Evolutionary conservation across 768 basidiomycete genomes (phyloP), one percentile per base, ranked within the genome.

Genomic region (Lactarius hatsudake): DNA sequence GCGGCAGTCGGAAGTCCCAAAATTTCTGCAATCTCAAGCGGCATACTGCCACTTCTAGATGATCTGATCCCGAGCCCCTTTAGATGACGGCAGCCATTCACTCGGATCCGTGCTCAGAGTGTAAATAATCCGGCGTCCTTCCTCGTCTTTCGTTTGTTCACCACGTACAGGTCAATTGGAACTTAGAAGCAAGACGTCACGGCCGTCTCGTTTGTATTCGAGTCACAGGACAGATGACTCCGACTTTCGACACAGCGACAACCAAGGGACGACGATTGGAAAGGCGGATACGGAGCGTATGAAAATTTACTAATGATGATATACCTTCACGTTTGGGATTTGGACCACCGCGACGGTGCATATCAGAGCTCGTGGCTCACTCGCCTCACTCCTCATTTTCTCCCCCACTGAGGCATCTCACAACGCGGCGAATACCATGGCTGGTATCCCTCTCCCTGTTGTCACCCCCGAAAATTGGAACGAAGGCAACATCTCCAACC

Each of bases 401-500:
- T 43, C 60, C 53, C 17, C 53, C 13, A 26, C 51, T 57, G 3
- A 56, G 30, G 30, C 59, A 36, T 28, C 23, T 43, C 34, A 34
- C 15, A 9, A 20, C 10, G 7, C 48, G 28, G 12, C 38, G 18
- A 57, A 4, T 36, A 32, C 42, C 10, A 61, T 65, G 65, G 26
- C 51, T 2, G 23, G 38, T n/a, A 40, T 58, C 12, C 32, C 43
- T 2, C 54, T 32, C n/a, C 20, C n/a, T 28, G 42, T 18, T n/a
- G 5, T 36, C 34, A 1, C 1, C 17, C 42, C 59, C 30, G 43
- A 61, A 51, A 45, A 65, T 17, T 65, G 59, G 59, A 61, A 65
- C 36, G 15, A 55, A 6, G 65, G 65, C 15, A 65, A 65, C 32
- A 65, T 65, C 53, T n/a, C 65, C 4, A 61, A 28, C 8, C 59